Evolutionary conservation across 2,329 filamentous ascomycete genomes (phyloP).

Genomic region (Rutstroemia sp.): DNA sequence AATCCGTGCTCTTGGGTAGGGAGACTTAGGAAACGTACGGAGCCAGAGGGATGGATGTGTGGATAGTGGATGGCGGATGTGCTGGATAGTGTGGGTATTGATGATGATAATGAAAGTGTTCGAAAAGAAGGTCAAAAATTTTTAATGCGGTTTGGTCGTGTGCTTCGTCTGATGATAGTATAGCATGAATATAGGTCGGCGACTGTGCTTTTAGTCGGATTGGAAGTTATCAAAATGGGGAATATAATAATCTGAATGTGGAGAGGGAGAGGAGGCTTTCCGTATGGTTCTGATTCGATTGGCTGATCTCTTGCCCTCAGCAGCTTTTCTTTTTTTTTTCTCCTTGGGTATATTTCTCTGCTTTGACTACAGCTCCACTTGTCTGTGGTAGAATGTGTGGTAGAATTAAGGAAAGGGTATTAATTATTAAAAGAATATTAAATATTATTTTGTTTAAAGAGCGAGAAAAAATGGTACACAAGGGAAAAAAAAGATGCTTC

Average conservation of each 20-base stretch:
- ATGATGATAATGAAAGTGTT: not conserved
- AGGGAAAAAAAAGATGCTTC: no score
- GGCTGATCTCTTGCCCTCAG: no score
- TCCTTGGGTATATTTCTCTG: not conserved
- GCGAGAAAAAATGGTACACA: no score
- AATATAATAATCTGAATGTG: slow-evolving; percentile 7
- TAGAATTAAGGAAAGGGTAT: no score
- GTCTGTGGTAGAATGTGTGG: no score
- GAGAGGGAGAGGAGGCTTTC: slow-evolving; percentile 3
- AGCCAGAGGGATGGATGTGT: not conserved
- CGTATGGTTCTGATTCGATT: not conserved
- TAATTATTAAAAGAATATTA: no score
- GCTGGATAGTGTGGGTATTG: not conserved
- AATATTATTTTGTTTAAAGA: no score
- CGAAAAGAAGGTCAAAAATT: not conserved
- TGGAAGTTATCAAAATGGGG: slow-evolving; percentile 4
- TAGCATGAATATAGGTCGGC: slow-evolving; percentile 4
- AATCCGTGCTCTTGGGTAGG: not conserved
- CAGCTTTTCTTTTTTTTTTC: not conserved
- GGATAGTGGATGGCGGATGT: not conserved
- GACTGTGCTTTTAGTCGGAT: not conserved
- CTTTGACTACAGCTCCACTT: no score
- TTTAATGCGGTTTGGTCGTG: slow-evolving; percentile 2
- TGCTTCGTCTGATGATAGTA: slow-evolving; percentile 5
- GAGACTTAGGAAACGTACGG: not conserved